Conservation (phyloP, 2,329 filamentous ascomycete species). For the Orbilia blumenaviensis region DNA sequence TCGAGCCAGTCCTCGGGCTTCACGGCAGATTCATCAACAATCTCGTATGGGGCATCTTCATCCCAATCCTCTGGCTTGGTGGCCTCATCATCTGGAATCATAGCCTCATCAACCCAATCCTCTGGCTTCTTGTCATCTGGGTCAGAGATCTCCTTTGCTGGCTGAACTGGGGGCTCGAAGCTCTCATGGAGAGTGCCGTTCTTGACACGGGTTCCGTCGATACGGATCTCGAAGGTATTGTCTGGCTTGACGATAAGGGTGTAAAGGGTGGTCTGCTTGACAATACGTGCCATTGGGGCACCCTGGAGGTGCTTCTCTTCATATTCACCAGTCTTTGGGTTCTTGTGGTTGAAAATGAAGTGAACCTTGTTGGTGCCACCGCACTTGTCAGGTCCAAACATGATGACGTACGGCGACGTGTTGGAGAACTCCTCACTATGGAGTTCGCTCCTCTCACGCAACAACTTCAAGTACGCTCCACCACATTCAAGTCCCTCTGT, state of each 20-base stretch:
- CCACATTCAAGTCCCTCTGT: conserved; percentile 93
- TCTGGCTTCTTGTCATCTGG: conserved; percentile 91
- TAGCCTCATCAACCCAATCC: conserved; percentile 92
- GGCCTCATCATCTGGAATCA: conserved; percentile 90
- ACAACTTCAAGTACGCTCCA: conserved; percentile 98
- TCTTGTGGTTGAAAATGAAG: conserved; percentile 99
- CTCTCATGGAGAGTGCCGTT: conserved; percentile 92
- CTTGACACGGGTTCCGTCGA: conserved; percentile 89
- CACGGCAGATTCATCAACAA: conserved; percentile 89
- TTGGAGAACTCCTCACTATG: conserved; percentile 98
- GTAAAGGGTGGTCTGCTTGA: conserved; percentile 94
- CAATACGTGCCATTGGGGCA: conserved; percentile 84
- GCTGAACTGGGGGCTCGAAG: conserved; percentile 93
- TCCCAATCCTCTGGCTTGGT: conserved; percentile 99
- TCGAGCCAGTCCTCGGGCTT: conserved; percentile 97
- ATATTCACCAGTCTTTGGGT: conserved; percentile 99
- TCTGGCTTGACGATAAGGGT: conserved; percentile 95
- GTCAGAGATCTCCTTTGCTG: conserved; percentile 92
- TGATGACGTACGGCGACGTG: conserved; percentile 96
- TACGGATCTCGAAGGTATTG: conserved; percentile 91
- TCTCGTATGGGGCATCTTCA: conserved; percentile 95
- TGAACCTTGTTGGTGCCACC: conserved; percentile 97
- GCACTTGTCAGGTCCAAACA: conserved; percentile 99
- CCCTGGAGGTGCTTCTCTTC: conserved; percentile 97
- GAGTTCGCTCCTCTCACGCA: conserved; percentile 95